Evolutionary conservation across 768 basidiomycete species (phyloP).

Genomic region (Nidula microcarpa): DNA sequence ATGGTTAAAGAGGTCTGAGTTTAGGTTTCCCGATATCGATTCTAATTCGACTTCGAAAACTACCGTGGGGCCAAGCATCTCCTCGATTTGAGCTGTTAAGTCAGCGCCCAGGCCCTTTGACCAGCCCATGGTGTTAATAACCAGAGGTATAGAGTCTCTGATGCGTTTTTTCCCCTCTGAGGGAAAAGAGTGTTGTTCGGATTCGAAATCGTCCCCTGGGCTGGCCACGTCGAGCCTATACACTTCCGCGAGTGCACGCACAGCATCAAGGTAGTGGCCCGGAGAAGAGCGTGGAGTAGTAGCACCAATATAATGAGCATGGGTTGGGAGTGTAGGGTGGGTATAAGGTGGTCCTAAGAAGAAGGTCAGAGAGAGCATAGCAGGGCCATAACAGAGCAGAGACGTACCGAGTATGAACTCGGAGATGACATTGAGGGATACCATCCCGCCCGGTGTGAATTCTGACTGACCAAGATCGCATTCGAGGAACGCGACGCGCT

Average conservation of each 20-base stretch:
- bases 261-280: constrained; percentile 66
- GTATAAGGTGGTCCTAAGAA: constrained; percentile 81
- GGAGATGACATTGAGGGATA: constrained; percentile 73
- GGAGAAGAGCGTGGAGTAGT: constrained; percentile 77
- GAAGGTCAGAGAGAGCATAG: not conserved
- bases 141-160: constrained; percentile 65
- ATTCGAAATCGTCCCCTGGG: constrained; percentile 20
- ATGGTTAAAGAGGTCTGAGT: constrained; percentile 5
- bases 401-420: constrained; percentile 63
- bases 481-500: constrained; percentile 86
- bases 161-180: constrained; percentile 35
- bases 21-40: not conserved
- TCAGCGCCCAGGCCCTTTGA: constrained; percentile 89
- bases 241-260: constrained; percentile 61
- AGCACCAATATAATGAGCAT: constrained; percentile 80
- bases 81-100: constrained; percentile 67
- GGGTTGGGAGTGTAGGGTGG: constrained; percentile 67
- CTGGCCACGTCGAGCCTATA: constrained; percentile 70
- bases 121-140: constrained; percentile 98
- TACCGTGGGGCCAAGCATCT: constrained; percentile 54
- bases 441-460: constrained; percentile 84
- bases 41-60: constrained; percentile 46
- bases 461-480: constrained; percentile 94
- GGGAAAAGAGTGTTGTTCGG: constrained; percentile 8
- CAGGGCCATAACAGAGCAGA: not conserved